Base-by-base conservation (phyloP, 805 yeast genomes). In the Metschnikowia baotianmanensis region DNA sequence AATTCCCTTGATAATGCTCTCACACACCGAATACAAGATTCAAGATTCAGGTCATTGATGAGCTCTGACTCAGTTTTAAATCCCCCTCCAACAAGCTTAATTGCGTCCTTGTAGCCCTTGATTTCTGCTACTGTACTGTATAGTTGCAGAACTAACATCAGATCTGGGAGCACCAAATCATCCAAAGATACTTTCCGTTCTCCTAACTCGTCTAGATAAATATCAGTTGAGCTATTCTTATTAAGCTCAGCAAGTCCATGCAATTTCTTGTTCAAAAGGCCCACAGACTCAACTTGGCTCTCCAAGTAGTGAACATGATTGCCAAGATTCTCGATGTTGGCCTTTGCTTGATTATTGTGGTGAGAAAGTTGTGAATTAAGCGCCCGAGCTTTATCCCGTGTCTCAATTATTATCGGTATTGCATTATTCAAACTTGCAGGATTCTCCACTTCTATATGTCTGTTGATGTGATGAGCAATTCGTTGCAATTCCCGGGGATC, bases 71-170 rank as follows among this genome's bases (percentile, higher is more conserved):
- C 59, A 3, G 57, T 46, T 2, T 54, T 53, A 37, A 44, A 77
- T 4, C 78, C 72, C 16, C 80, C 77, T 5, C 77, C 75, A 8
- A 89, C 65, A 9, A 79, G 70, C 42, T 75, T 70, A 10, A 76
- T 54, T 0, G 90, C 69, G 55, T 90, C 96, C 22, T 76, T 75
- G n/a, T 82, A 72, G 1, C 95, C 86, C 45, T 74, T 71, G 38
- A 84, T 86, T 28, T 78, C 82, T 15, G 89, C 74, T 0, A 78
- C 77, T 1, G 83, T 63, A 16, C 75, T 75, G 55, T 84, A 82
- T 11, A 83, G 57, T 57, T 86, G 95, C 42, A 76, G 33, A 18
- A 67, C 68, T 26, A 67, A 46, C 5, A 61, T 60, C 59, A 62
- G 68, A 40, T 69, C 74, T 4, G 72, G 65, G 6, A 63, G 56